Evolutionary conservation across 129 eudicot genomes (phyloP).

Genomic region (Helichrysum umbraculigerum): DNA sequence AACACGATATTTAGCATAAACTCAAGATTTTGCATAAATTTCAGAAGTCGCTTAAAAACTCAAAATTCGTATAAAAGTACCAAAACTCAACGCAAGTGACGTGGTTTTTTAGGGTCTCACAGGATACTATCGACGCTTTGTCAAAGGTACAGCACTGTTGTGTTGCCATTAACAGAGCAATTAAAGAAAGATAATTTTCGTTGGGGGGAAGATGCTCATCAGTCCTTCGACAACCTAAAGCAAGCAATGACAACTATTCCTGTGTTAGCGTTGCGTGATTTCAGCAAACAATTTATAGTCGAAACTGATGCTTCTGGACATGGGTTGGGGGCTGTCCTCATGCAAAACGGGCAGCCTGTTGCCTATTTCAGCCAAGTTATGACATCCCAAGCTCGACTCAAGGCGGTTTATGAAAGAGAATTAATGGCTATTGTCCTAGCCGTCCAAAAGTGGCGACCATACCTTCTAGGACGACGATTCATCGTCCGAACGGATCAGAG

Average conservation of each 20-base stretch:
- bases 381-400: neutral
- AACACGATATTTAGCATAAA: too few species aligned
- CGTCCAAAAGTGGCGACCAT: neutral
- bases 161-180: neutral
- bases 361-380: neutral
- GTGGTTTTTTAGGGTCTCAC: neutral
- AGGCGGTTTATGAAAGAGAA: neutral
- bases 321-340: neutral
- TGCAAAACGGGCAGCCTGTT: neutral
- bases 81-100: neutral
- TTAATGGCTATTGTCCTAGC: neutral
- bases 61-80: too few species aligned
- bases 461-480: neutral
- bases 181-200: neutral
- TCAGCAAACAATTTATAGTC: neutral
- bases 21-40: too few species aligned
- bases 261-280: neutral
- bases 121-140: neutral
- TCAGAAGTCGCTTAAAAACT: too few species aligned
- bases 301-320: neutral
- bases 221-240: neutral
- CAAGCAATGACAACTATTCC: neutral
- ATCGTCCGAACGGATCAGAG: neutral
- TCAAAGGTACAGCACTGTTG: neutral
- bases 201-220: neutral